Percentiles rank a stretch among this genome's conserved stretches.
phyloP scores from a whole-genome alignment of 2,329 filamentous ascomycete species.

The Clonostachys rhizophaga region DNA sequence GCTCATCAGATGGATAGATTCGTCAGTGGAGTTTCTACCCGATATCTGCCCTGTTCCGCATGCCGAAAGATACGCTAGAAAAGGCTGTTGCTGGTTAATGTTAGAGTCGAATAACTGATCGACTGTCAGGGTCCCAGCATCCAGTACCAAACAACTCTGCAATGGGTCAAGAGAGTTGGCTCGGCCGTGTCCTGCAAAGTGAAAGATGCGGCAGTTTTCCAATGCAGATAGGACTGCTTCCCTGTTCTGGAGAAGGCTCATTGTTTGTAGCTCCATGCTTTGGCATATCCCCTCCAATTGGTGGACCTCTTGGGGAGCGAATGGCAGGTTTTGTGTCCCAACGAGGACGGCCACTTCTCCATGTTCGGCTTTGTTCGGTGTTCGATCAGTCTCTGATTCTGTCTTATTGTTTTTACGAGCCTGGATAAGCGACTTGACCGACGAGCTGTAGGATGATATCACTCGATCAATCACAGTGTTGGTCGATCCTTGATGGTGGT shows the following conservation, averaged over 20 bases:
- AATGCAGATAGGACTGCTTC: not conserved
- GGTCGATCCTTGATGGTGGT: too few species aligned
- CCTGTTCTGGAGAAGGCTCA: not conserved
- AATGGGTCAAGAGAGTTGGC: not conserved
- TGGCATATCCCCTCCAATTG: not conserved
- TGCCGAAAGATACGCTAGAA: not conserved
- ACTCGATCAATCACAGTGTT: not conserved
- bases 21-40: not conserved
- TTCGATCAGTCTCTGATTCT: not conserved
- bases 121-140: not conserved
- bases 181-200: not conserved
- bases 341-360: not conserved
- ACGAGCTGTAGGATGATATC: not conserved
- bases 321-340: not conserved
- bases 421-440: not conserved
- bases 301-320: not conserved
- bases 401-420: not conserved
- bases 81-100: not conserved
- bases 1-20: not conserved
- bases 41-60: not conserved
- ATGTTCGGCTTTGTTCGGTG: too few species aligned
- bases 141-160: not conserved
- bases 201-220: not conserved
- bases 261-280: not conserved
- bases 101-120: not conserved